phyloP scores from a whole-genome alignment of 2,329 filamentous ascomycete genomes.

The Neonectria punicea region DNA sequence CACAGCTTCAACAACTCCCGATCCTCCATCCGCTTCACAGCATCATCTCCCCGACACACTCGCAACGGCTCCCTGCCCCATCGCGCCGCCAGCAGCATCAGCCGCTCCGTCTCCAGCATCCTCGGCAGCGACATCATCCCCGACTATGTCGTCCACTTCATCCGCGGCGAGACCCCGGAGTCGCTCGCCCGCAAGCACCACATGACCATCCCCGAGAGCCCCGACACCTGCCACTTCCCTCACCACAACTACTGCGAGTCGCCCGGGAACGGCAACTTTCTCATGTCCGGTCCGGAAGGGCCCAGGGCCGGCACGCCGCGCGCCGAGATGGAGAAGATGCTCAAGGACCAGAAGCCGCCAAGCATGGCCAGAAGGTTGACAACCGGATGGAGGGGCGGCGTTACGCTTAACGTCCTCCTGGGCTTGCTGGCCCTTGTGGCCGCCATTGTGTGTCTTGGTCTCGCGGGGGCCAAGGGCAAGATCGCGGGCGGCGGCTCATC shows the following conservation, averaged over 20 bases:
- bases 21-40: constrained; percentile 37
- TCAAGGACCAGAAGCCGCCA: constrained; percentile 36
- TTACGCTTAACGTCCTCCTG: constrained; percentile 56
- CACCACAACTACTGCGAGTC: constrained; percentile 26
- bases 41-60: constrained; percentile 31
- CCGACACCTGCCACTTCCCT: constrained; percentile 41
- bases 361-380: constrained; percentile 42
- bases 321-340: constrained; percentile 43
- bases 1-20: constrained; percentile 43
- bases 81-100: constrained; percentile 42
- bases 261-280: constrained; percentile 25
- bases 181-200: constrained; percentile 57
- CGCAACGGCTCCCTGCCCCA: constrained; percentile 38
- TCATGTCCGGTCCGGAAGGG: constrained; percentile 11
- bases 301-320: constrained; percentile 36
- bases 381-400: constrained; percentile 60
- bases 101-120: constrained; percentile 44
- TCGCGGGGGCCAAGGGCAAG: constrained; percentile 49
- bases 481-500: constrained; percentile 49
- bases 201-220: constrained; percentile 35
- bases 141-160: constrained; percentile 66
- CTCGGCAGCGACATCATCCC: constrained; percentile 60
- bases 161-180: constrained; percentile 66
- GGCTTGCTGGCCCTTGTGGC: constrained; percentile 52
- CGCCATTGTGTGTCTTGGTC: constrained; percentile 52